Evolutionary conservation across 441 rosid genomes (phyloP).

Genomic region (Gossypium lobatum): DNA sequence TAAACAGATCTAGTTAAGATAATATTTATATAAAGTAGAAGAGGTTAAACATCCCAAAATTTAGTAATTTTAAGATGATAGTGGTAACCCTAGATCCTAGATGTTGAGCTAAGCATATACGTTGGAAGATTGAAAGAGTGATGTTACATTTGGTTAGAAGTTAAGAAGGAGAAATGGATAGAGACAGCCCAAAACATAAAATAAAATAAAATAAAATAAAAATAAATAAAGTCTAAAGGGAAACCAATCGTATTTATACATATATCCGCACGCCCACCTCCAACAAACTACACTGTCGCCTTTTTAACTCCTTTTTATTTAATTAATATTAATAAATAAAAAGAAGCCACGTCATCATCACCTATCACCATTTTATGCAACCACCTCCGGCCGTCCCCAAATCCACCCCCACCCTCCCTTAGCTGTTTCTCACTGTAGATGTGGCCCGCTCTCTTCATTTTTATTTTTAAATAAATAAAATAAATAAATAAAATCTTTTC

Average conservation of each 20-base stretch:
- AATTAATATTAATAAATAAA: neutral
- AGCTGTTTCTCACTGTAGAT: constrained; percentile 35
- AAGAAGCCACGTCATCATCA: constrained; percentile 24
- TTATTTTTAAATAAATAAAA: neutral
- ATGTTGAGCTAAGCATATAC: constrained; percentile 2
- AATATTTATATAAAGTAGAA: no score
- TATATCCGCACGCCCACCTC: neutral
- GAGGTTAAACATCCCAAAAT: no score
- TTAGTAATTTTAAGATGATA: neutral
- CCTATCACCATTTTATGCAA: constrained; percentile 20
- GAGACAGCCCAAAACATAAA: neutral
- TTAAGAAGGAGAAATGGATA: no score
- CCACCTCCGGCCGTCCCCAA: constrained; percentile 36
- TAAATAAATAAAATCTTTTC: neutral
- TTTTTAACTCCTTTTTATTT: neutral
- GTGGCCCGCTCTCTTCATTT: neutral
- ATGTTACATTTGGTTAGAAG: no score
- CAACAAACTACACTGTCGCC: neutral
- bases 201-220: neutral
- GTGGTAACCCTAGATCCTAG: neutral
- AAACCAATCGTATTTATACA: neutral
- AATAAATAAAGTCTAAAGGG: neutral
- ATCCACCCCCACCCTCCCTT: neutral
- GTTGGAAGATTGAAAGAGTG: neutral
- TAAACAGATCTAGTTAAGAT: no score